Conservation (phyloP, 106 monocot genomes). For the Allium cepa region DNA sequence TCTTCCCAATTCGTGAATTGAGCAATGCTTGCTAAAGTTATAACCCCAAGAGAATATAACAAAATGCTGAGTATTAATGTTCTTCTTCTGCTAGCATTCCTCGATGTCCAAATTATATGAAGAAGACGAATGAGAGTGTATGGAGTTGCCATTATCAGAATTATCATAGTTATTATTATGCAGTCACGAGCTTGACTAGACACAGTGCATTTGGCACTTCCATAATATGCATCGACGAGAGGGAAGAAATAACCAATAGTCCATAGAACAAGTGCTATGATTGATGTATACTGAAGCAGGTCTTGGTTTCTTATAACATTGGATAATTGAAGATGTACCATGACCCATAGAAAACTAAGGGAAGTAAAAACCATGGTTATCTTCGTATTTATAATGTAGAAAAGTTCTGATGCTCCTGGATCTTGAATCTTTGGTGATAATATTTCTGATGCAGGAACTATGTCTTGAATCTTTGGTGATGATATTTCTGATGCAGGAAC, state of each 20-base stretch:
- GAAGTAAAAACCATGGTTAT: slow-evolving; percentile 52
- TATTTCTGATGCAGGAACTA: slow-evolving; percentile 5
- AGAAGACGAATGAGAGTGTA: slow-evolving; percentile 51
- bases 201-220: slow-evolving; percentile 32
- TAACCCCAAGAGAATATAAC: slow-evolving; percentile 38
- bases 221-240: slow-evolving; percentile 1
- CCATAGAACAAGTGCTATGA: slow-evolving; percentile 51
- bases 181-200: slow-evolving; percentile 69
- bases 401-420: slow-evolving; percentile 23
- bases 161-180: slow-evolving; percentile 43
- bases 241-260: slow-evolving; percentile 55
- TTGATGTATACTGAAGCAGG: slow-evolving; percentile 52
- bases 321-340: slow-evolving; percentile 46
- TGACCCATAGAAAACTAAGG: slow-evolving; percentile 43
- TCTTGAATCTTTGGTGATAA: slow-evolving; percentile 30
- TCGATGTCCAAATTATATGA: slow-evolving; percentile 45
- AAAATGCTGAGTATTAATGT: not conserved
- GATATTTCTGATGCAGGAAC: not conserved
- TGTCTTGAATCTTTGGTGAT: slow-evolving; percentile 22
- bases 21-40: slow-evolving; percentile 39
- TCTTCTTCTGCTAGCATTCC: slow-evolving; percentile 17
- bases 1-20: slow-evolving; percentile 31
- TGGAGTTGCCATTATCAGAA: slow-evolving; percentile 44
- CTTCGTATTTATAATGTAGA: slow-evolving; percentile 60
- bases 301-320: slow-evolving; percentile 38